Percentiles rank a stretch among this genome's conserved stretches.
phyloP scores from a whole-genome alignment of 192 early-diverging fungal genomes.

The Geranomyces variabilis region DNA sequence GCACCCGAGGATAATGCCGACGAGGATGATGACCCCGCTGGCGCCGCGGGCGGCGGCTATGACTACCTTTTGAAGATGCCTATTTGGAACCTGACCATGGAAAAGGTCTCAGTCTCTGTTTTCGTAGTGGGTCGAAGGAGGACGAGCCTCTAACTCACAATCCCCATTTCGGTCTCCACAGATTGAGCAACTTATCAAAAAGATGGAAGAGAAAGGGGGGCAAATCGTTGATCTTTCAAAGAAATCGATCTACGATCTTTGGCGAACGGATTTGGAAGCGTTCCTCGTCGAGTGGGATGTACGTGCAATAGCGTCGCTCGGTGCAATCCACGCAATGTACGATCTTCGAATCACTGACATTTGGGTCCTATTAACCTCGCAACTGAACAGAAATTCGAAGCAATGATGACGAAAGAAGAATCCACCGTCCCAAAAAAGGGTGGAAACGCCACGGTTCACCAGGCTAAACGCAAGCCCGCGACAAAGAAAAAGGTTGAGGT shows the following conservation, averaged over 20 bases:
- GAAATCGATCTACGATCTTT: conserved; percentile 74
- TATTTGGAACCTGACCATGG: conserved; percentile 86
- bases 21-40: conserved; percentile 29
- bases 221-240: conserved; percentile 70
- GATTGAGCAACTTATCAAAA: conserved; percentile 74
- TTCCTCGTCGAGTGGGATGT: conserved; percentile 83
- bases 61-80: conserved; percentile 91
- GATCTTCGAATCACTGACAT: background rate
- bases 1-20: conserved; percentile 46
- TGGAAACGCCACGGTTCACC: background rate
- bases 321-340: no score
- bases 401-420: background rate
- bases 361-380: background rate
- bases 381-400: background rate
- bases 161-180: conserved; percentile 6
- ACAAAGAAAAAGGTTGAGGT: background rate
- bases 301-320: no score
- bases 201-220: conserved; percentile 66
- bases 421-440: background rate
- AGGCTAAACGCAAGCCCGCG: background rate
- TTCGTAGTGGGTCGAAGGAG: background rate
- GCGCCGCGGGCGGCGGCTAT: conserved; percentile 52
- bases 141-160: conserved; percentile 1
- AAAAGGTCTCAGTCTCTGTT: conserved; percentile 60
- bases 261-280: conserved; percentile 84